A percentile compares a stretch with the other conserved stretches of the same genome.
phyloP scores from a whole-genome alignment of 306 rosid genomes.

The Quercus bicolor region DNA sequence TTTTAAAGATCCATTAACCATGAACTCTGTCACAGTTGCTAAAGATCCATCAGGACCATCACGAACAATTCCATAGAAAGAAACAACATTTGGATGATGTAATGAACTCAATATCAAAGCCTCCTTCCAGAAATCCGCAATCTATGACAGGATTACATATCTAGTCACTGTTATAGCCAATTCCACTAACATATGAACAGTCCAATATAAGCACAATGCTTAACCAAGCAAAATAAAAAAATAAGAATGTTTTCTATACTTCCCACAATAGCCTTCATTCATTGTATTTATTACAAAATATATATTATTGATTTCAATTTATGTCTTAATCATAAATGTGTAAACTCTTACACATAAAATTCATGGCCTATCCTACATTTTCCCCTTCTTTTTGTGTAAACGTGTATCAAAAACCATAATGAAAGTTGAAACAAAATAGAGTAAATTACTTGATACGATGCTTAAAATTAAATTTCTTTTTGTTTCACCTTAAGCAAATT shows the following conservation, averaged over 20 bases:
- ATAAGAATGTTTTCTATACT: too few species aligned
- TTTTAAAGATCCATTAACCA: conserved; percentile 96
- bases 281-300: too few species aligned
- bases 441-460: neutral
- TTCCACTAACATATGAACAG: neutral
- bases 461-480: neutral
- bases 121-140: conserved; percentile 99
- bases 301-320: neutral
- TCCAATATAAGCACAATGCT: neutral
- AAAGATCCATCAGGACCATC: conserved; percentile 98
- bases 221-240: neutral
- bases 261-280: too few species aligned
- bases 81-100: conserved; percentile 98
- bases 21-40: conserved; percentile 98
- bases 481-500: neutral
- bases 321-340: neutral
- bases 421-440: neutral
- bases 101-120: conserved; percentile 90
- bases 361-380: neutral
- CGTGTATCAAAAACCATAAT: neutral
- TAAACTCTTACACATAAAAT: neutral
- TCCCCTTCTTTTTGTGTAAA: neutral
- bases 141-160: conserved; percentile 36
- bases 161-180: conserved; percentile 15
- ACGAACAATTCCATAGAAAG: conserved; percentile 96